Base-by-base conservation (phyloP, 2,329 filamentous ascomycete genomes). In the Penicillium polonicum region DNA sequence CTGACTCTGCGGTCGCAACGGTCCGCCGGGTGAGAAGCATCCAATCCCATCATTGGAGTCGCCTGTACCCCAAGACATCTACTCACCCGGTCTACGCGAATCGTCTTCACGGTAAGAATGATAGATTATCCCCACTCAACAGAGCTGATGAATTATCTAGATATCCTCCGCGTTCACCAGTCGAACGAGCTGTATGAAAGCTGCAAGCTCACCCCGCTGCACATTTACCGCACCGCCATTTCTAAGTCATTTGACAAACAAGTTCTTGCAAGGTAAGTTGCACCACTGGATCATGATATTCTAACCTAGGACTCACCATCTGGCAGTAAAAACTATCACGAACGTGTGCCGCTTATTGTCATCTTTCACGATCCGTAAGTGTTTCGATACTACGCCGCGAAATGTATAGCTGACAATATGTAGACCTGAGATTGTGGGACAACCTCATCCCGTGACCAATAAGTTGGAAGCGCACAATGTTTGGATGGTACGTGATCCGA, bases 331-430 rank as follows among this genome's bases (percentile, higher is more conserved):
- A 83, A 87, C 44, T 85, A 94, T 52, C 80, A 85, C 57, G 77
- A 83, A 36, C 82, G 84, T 19, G 84, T 83, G 55, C 90, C 86
- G 52, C 80, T 97, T 4, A 72, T 99, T 13, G 79, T 99, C 12
- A 88, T 97, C 48, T 88, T 99, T 55, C 94, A 99, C 72, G 93
- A 97, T 69, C 91, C 93, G 82, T 91, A 76, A 81, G 88, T 81
- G 33, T 44, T 29, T 15, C 19, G 8, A 21, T 10, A 17, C 12
- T 36, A 25, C 27, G 10, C 9, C 23, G 9, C 43, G 13, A 25
- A 48, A 19, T 4, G 5, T 29, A 52, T 54, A 60, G 51, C 61
- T 66, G 58, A 63, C 54, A 42, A n/a, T 56, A 36, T 61, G 45
- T 58, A 88, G 88, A n/a, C 89, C 89, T 5, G 86, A 90, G 65